Evolutionary conservation across 176 grass and related monocot genomes (phyloP).

Genomic region (Carex myosuroides): DNA sequence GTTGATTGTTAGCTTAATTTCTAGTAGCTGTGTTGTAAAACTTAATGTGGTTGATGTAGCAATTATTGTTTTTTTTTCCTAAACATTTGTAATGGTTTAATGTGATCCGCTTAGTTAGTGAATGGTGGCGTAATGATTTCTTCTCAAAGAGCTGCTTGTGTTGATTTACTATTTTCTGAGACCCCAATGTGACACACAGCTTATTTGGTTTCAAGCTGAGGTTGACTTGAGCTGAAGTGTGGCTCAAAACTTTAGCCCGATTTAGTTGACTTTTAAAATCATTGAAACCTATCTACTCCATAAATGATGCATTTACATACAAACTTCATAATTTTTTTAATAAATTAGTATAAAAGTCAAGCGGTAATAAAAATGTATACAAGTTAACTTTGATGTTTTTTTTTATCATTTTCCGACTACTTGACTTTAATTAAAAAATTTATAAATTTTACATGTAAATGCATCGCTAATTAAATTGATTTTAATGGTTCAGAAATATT

Average conservation of each 20-base stretch:
- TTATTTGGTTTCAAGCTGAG: not conserved
- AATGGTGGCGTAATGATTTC: not conserved
- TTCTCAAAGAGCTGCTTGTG: not conserved
- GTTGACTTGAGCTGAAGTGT: not conserved
- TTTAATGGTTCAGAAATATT: too few relatives aligned
- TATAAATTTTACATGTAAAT: too few relatives aligned
- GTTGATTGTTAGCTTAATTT: constrained; percentile 19
- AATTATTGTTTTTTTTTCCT: not conserved
- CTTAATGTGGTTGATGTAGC: not conserved
- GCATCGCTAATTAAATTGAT: too few relatives aligned
- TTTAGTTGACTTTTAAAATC: too few relatives aligned
- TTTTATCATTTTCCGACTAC: too few relatives aligned
- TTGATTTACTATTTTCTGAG: not conserved
- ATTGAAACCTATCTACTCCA: too few relatives aligned
- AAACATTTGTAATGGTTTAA: not conserved
- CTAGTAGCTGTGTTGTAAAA: constrained; percentile 20
- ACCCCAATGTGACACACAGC: not conserved
- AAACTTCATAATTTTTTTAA: too few relatives aligned
- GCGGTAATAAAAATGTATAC: too few relatives aligned
- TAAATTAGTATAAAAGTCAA: too few relatives aligned
- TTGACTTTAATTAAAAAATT: too few relatives aligned
- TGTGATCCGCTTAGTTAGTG: not conserved
- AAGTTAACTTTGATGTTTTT: too few relatives aligned
- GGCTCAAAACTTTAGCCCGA: not conserved
- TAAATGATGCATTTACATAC: too few relatives aligned